Conservation (phyloP, 176 grass and related monocot species). For the Metroxylon sagu region DNA sequence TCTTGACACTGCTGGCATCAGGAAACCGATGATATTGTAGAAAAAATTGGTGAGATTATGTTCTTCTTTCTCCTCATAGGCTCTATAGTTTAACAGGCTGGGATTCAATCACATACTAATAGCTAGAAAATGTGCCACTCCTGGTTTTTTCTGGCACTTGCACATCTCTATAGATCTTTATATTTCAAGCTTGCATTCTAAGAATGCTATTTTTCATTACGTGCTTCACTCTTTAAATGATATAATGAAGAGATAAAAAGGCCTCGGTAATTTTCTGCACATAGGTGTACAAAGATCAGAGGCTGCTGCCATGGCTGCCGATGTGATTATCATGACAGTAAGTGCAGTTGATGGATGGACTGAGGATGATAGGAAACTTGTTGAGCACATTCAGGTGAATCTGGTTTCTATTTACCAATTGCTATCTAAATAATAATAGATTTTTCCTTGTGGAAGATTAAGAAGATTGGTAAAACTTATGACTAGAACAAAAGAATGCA, state of each 20-base stretch:
- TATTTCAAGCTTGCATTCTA: too few species aligned
- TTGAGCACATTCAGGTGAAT: constrained; percentile 42
- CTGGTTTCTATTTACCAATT: constrained; percentile 34
- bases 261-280: background rate
- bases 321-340: constrained; percentile 83
- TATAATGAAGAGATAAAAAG: too few species aligned
- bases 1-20: constrained; percentile 95
- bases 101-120: too few species aligned
- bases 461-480: too few species aligned
- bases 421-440: background rate
- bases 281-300: constrained; percentile 78
- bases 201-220: too few species aligned
- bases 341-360: constrained; percentile 95
- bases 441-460: background rate
- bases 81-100: too few species aligned
- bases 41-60: constrained; percentile 66
- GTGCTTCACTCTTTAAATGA: too few species aligned
- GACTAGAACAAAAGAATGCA: too few species aligned
- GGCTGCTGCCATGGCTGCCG: constrained; percentile 76
- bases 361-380: constrained; percentile 64
- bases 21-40: constrained; percentile 77
- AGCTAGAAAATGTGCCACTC: background rate
- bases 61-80: background rate
- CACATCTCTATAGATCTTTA: too few species aligned
- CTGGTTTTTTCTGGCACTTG: constrained; percentile 10